Evolutionary conservation across 768 basidiomycete genomes (phyloP), one percentile per base, ranked within the genome.

Genomic region (Paxillus involutus): DNA sequence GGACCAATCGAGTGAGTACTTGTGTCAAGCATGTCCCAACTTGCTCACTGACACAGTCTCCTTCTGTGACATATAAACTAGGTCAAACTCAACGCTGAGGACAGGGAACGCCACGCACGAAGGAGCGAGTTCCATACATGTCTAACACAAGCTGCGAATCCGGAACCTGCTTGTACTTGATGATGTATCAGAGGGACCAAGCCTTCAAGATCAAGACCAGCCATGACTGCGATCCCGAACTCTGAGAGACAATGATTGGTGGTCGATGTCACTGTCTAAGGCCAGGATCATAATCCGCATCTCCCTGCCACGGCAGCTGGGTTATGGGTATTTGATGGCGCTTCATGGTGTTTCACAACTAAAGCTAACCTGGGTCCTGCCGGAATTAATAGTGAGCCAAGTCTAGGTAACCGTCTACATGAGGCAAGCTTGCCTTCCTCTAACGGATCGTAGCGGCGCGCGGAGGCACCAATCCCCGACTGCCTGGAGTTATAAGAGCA

Each of bases 101-200:
- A 26, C 26, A 26, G 26, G 26, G 26, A 26, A 6, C 26, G 2
- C 26, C 26, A 26, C 26, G 26, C 4, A 92, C 91, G 91, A 32
- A 93, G 76, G 17, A 94, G 75, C 16, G 82, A 81, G 66, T 93
- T 94, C 33, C 93, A 76, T 8, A 91, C 89, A 72, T 94, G 89
- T 64, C 92, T 90, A 11, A 90, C 91, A 66, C 91, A 94, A 30
- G 92, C 79, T 82, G 88, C 89, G 3, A 89, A 91, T 21, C 89
- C 89, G 52, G 72, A 58, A 64, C 91, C 80, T 26, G 5, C 26
- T 68, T 94, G 91, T 56, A 68, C 80, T 65, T 93, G 91, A 69
- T 91, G 89, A 67, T 92, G 92, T 53, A 93, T 87, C 11, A 78
- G 65, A 8, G 75, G 66, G 12, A 75, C 60, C 8, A 92, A 75